Evolutionary conservation across 2,329 filamentous ascomycete genomes (phyloP).

Genomic region (Diatrype stigma): DNA sequence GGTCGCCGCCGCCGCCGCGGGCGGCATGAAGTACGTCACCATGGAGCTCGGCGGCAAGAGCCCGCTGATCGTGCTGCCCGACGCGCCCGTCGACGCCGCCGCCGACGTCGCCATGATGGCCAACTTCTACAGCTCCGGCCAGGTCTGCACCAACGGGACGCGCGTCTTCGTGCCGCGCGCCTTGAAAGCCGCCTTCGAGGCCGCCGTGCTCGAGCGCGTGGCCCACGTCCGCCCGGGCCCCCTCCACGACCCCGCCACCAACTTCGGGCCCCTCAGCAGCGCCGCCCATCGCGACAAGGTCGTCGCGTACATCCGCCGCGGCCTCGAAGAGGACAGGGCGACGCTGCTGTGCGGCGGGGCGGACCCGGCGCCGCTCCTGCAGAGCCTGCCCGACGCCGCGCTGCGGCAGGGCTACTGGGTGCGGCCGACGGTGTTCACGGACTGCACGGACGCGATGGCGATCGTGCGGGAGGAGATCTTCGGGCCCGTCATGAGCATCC

Average conservation of each 20-base stretch:
- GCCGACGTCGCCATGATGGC: conserved; percentile 90
- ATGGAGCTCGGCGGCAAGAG: conserved; percentile 92
- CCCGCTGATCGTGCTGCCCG: conserved; percentile 73
- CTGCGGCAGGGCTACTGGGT: conserved; percentile 74
- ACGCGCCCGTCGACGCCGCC: conserved; percentile 73
- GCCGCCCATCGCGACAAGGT: conserved; percentile 74
- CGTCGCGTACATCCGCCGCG: conserved; percentile 69
- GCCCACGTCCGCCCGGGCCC: conserved; percentile 66
- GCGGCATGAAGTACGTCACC: conserved; percentile 83
- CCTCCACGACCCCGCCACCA: conserved; percentile 67
- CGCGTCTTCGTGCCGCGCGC: conserved; percentile 72
- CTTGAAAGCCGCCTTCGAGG: conserved; percentile 66
- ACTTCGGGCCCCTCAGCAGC: conserved; percentile 81
- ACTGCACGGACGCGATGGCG: conserved; percentile 79
- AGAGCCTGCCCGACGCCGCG: conserved; percentile 40
- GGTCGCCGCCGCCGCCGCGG: conserved; percentile 71
- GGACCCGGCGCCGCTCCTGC: conserved; percentile 53
- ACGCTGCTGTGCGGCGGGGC: conserved; percentile 69
- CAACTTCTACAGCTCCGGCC: conserved; percentile 87
- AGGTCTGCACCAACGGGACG: conserved; percentile 91
- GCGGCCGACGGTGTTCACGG: conserved; percentile 76
- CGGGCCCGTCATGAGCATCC: conserved; percentile 78
- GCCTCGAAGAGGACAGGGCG: conserved; percentile 68
- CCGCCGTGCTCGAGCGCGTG: conserved; percentile 66
- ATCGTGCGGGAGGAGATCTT: conserved; percentile 84